These are phyloP conservation scores for Leavenworthia alabamica DNA, from an alignment of 345 rosid species.

Conservation along the genomic window DNA sequence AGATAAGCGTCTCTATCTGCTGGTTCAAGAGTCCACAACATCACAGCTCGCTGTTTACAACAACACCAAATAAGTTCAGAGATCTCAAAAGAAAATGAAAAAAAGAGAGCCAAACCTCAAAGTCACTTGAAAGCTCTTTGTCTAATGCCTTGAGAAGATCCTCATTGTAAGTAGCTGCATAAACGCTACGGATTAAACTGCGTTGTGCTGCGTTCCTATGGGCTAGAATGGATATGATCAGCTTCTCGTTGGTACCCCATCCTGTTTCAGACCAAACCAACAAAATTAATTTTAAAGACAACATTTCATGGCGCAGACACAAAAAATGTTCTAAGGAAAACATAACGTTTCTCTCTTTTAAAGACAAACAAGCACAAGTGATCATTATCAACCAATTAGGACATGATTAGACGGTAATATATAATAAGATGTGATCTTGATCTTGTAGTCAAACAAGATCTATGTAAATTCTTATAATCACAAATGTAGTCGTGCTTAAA, in stretches of 20 bases:
- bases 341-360: neutral
- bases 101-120: conserved; percentile 44
- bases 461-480: neutral
- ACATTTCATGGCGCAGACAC: neutral
- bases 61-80: neutral
- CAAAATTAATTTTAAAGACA: neutral
- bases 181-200: conserved; percentile 45
- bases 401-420: neutral
- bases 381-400: neutral
- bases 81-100: neutral
- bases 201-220: conserved; percentile 65
- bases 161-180: conserved; percentile 52
- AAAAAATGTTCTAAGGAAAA: neutral
- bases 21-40: conserved; percentile 65
- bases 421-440: neutral
- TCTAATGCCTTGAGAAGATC: conserved; percentile 67
- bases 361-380: neutral
- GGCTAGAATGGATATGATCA: conserved; percentile 63
- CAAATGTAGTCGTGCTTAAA: neutral
- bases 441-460: conserved; percentile 4
- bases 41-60: conserved; percentile 38
- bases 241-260: conserved; percentile 76
- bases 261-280: conserved; percentile 36
- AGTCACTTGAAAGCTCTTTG: conserved; percentile 59
- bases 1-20: conserved; percentile 61